Base-by-base conservation (phyloP, 1,284 basidiomycete species). In the Ceratorhiza oryzae-sativae region DNA sequence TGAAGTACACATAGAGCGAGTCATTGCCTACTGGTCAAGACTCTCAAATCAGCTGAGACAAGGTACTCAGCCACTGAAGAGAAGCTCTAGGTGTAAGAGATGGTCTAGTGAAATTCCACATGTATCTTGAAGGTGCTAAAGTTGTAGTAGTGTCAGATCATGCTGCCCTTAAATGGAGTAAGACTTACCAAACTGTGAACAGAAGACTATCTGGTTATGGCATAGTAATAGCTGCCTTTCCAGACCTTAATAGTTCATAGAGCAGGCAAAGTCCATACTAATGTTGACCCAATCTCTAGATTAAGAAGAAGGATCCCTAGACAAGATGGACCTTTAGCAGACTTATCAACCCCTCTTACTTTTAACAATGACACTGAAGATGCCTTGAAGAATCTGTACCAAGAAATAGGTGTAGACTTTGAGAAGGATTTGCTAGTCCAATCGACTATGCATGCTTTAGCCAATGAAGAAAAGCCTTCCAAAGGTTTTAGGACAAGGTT, bases 21-120 rank as follows among this genome's bases (percentile, higher is more conserved):
- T 82, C 0, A 78, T 81, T 10, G 75, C 75, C 0, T 83, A 82
- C 59, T 82, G 80, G 80, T 79, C 76, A 0, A 53, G 79, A 59
- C 76, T 77, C 0, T 62, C 80, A 0, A 78, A 80, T 61, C 71
- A 13, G 79, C 80, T 0, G 79, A 80, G 73, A 51, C 75, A 9
- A 80, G 80, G 34, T 82, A 82, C 60, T 80, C 80, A 1, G 74
- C 80, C 0, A 82, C 81, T 0, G 80, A 82, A 30, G 79, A 49
- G 81, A 82, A 75, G 80, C 80, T 1, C 71, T 82, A 9, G 81
- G 78, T 0, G 60, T 79, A 6, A 80, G 80, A 65, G 80, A 81
- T 72, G 78, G 72, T 0, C 73, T 81, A 1, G 77, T 81, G 41
- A 80, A 80, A 63, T 81, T 82, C 59, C 79, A 80, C 62, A 74